A percentile compares a stretch with the other conserved stretches of the same genome.
phyloP scores from a whole-genome alignment of 2,329 filamentous ascomycete genomes.

The Penicillium sp. region DNA sequence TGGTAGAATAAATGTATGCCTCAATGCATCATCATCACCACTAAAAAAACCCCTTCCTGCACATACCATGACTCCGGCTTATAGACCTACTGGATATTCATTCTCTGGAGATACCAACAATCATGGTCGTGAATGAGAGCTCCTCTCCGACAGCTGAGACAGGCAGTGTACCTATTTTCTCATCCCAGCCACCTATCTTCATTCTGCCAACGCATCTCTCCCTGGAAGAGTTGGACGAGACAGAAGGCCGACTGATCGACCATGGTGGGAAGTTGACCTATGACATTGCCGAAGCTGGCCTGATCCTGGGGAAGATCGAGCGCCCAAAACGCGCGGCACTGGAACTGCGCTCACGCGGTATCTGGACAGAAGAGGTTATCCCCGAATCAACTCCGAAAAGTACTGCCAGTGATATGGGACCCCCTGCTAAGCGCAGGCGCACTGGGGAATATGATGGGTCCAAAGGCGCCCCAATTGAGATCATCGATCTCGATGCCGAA shows the following conservation, averaged over 20 bases:
- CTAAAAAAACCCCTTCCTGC: no score
- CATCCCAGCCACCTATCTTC: conserved; percentile 60
- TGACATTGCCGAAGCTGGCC: conserved; percentile 65
- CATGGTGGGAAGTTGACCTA: conserved; percentile 61
- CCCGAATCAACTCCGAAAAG: not conserved
- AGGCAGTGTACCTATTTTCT: conserved; percentile 26
- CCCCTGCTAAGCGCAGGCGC: conserved; percentile 30
- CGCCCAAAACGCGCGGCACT: conserved; percentile 68
- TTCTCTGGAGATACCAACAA: not conserved
- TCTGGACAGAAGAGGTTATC: conserved; percentile 48
- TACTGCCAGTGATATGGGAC: conserved; percentile 2
- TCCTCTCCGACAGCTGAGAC: not conserved
- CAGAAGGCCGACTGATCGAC: conserved; percentile 61
- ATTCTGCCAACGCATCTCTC: conserved; percentile 68
- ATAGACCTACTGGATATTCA: no score
- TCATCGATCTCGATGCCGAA: conserved; percentile 32
- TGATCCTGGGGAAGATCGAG: conserved; percentile 71
- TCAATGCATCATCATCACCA: no score
- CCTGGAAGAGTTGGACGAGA: conserved; percentile 57
- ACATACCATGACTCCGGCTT: no score
- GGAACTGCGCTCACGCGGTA: conserved; percentile 66
- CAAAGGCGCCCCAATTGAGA: conserved; percentile 7
- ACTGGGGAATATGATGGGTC: not conserved
- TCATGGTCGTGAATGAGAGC: not conserved
- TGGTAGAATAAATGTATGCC: no score